These are phyloP conservation scores for Didymella lethalis DNA, from an alignment of 2,329 filamentous ascomycete species.

Conservation along the genomic window DNA sequence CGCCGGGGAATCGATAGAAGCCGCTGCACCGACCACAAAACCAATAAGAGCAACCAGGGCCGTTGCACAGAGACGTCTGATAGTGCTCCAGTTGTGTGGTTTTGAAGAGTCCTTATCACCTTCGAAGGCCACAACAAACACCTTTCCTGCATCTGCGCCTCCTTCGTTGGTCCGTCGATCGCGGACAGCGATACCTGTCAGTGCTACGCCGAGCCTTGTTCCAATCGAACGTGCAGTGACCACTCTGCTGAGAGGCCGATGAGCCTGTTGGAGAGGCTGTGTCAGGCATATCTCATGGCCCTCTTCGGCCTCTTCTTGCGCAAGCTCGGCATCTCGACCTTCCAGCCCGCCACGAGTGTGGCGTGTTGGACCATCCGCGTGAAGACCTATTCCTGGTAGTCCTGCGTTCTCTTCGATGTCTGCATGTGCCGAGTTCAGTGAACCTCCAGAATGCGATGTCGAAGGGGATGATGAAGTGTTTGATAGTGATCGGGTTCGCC, in stretches of 20 bases:
- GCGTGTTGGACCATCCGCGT: not conserved
- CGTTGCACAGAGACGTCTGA: conserved; percentile 43
- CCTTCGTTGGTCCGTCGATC: conserved; percentile 45
- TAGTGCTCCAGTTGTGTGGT: conserved; percentile 49
- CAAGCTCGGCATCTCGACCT: conserved; percentile 1
- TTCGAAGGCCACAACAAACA: conserved; percentile 52
- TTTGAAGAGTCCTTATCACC: conserved; percentile 47
- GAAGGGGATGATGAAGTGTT: conserved; percentile 4
- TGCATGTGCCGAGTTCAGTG: not conserved
- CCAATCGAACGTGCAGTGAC: conserved; percentile 42
- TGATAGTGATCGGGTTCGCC: not conserved
- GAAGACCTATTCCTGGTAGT: not conserved
- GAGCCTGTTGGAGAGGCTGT: conserved; percentile 1
- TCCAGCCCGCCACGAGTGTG: conserved; percentile 3
- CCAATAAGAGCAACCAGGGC: conserved; percentile 53
- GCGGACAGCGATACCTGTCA: conserved; percentile 51
- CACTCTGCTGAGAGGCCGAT: conserved; percentile 5
- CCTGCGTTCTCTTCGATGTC: conserved; percentile 1
- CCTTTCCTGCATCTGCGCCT: conserved; percentile 44
- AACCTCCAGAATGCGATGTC: not conserved
- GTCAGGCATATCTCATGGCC: not conserved
- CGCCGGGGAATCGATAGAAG: conserved; percentile 62
- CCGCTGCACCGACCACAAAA: conserved; percentile 60
- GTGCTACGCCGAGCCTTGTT: conserved; percentile 42
- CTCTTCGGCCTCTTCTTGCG: conserved; percentile 5